Evolutionary conservation across 805 yeast genomes (phyloP), one percentile per base, ranked within the genome.

Genomic region (Wickerhamomyces mucosus): DNA sequence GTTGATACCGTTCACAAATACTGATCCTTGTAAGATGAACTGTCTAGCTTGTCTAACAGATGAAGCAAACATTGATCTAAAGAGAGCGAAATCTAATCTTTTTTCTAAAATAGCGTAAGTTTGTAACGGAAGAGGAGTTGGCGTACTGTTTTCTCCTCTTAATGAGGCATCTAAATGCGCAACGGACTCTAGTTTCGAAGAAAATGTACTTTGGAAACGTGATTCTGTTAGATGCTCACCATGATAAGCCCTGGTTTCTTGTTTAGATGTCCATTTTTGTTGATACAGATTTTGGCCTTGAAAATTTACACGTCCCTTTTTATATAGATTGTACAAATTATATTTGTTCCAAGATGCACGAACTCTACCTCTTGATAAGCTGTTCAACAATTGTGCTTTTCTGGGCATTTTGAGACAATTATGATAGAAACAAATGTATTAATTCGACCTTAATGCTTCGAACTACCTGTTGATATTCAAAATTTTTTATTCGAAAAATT

Each of bases 1-100:
- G 12, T 63, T 65, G 21, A 78, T 70, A 8, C 95, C 96, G 51
- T 89, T 92, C 24, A 89, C 97, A 40, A 66, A 63, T 10, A 89
- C 97, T 41, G 78, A 65, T 1, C 95, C 94, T 28, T 75, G 75
- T 12, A 82, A 56, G 37, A 92, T 77, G 48, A 81, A 85, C 51
- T 82, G 86, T 45, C 96, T 73, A 3, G 98, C 95, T 59, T 89
- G 97, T 65, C 96, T 77, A 4, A 85, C 74, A 7, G 95, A 81
- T 5, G 94, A 73, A 5, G 97, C 95, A 63, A 89, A 86, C 81
- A 89, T 69, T 14, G 96, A 67, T 58, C 98, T 76, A 62, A 84
- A 92, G 9, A 89, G 48, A 3, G 96, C 96, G 51, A 80, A 72
- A 55, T 89, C 98, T 20, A 89, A 66, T 52, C 98, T 69, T 50